Conservation (phyloP, 805 yeast species). For the Maudiozyma barnettii region DNA sequence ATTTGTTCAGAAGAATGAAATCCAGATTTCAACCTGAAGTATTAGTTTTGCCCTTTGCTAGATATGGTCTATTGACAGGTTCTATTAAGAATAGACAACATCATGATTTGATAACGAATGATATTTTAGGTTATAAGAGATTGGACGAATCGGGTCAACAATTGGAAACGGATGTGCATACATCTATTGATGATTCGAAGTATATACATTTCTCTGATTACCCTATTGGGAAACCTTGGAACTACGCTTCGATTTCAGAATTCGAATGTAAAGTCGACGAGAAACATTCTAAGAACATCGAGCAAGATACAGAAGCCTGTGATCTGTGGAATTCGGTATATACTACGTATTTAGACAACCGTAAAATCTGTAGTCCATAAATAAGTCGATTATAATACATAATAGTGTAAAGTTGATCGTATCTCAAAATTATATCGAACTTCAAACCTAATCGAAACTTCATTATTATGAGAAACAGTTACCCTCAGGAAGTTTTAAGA, state of each 20-base stretch:
- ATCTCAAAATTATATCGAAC: no score
- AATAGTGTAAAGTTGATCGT: no score
- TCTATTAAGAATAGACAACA: constrained; percentile 19
- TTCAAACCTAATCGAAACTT: no score
- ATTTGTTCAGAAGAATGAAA: constrained; percentile 20
- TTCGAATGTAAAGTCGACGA: constrained; percentile 15
- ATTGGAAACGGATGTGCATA: constrained; percentile 10
- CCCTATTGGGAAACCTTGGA: constrained; percentile 64
- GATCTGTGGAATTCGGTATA: constrained; percentile 21
- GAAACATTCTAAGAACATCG: constrained; percentile 5
- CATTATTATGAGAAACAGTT: no score
- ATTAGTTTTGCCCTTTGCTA: constrained; percentile 24
- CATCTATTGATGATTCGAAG: constrained; percentile 29
- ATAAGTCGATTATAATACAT: no score
- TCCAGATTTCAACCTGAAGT: constrained; percentile 18
- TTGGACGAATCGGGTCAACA: constrained; percentile 14
- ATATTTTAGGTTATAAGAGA: constrained; percentile 22
- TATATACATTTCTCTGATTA: constrained; percentile 56
- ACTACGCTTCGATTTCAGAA: constrained; percentile 12
- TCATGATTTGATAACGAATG: constrained; percentile 19
- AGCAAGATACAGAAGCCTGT: constrained; percentile 14
- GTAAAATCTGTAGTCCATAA: constrained; percentile 11
- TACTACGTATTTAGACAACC: constrained; percentile 10
- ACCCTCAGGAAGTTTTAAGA: no score
- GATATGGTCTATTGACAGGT: constrained; percentile 25